A percentile compares a stretch with the other conserved stretches of the same genome.
Conservation (phyloP, 139 green algal species). For the Edaphochlamys debaryana region DNA sequence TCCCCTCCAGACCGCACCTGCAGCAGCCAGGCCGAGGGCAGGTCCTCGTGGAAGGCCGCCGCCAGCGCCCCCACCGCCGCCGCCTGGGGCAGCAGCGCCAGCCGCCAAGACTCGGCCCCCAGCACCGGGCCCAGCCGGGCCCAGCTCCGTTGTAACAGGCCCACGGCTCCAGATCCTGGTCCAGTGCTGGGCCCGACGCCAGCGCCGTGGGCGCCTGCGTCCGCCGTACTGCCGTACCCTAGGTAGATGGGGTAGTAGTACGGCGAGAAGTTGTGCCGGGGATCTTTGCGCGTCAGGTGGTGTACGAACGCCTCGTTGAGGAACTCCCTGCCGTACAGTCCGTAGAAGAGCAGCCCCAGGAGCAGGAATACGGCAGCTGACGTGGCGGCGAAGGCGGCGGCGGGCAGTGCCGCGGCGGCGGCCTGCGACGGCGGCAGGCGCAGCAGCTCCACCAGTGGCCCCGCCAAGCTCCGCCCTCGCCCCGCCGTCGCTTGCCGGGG, state of each 20-base stretch:
- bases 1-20: background rate
- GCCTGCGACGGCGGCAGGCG: background rate
- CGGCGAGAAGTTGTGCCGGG: constrained; percentile 93
- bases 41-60: constrained; percentile 47
- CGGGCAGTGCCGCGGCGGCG: background rate
- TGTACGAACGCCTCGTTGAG: constrained; percentile 90
- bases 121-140: background rate
- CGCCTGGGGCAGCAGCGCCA: constrained; percentile 46
- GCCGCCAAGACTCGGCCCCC: constrained; percentile 24
- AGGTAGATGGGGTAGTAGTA: constrained; percentile 91
- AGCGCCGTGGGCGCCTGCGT: background rate
- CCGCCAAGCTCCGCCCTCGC: no score
- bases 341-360: constrained; percentile 66
- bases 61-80: constrained; percentile 46
- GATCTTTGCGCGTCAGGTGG: constrained; percentile 82
- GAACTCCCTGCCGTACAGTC: constrained; percentile 75
- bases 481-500: no score
- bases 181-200: no score
- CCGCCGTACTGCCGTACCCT: background rate
- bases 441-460: no score
- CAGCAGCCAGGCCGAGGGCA: constrained; percentile 66
- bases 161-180: no score
- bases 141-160: constrained; percentile 2
- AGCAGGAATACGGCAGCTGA: constrained; percentile 61
- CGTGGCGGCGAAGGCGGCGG: constrained; percentile 32